Evolutionary conservation across 106 monocot species (phyloP).

Genomic region (Amphibolis antarctica): DNA sequence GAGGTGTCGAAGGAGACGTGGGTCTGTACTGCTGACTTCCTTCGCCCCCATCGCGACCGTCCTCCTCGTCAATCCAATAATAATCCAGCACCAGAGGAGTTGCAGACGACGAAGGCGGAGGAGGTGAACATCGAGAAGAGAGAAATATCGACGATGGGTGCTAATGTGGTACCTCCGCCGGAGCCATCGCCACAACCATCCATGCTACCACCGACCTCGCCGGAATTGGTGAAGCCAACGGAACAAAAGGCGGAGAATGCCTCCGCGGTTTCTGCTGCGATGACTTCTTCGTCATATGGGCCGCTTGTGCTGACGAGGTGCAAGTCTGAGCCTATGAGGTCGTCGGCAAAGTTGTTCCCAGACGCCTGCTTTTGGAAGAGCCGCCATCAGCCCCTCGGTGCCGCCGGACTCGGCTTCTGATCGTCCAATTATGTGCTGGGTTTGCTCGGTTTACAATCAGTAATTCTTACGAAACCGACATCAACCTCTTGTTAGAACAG

Average conservation of each 20-base stretch:
- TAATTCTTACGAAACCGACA: not conserved
- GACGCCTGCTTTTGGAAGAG: conserved; percentile 94
- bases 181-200: not conserved
- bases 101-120: not conserved
- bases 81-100: not conserved
- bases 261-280: not conserved
- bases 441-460: not conserved
- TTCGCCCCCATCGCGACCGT: conserved; percentile 32
- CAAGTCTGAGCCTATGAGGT: conserved; percentile 92
- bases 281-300: conserved; percentile 25
- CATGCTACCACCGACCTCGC: not conserved
- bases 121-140: not conserved
- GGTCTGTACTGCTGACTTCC: conserved; percentile 81
- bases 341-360: conserved; percentile 63
- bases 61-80: conserved; percentile 6
- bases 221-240: conserved; percentile 3
- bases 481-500: no score
- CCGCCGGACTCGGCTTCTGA: conserved; percentile 88
- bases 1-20: conserved; percentile 97
- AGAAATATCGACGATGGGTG: not conserved
- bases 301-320: conserved; percentile 74
- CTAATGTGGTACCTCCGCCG: not conserved
- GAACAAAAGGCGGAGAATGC: conserved; percentile 5
- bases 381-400: conserved; percentile 68
- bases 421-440: not conserved